Conservation (phyloP, 2,329 filamentous ascomycete species). For the Neocucurbitaria cava region DNA sequence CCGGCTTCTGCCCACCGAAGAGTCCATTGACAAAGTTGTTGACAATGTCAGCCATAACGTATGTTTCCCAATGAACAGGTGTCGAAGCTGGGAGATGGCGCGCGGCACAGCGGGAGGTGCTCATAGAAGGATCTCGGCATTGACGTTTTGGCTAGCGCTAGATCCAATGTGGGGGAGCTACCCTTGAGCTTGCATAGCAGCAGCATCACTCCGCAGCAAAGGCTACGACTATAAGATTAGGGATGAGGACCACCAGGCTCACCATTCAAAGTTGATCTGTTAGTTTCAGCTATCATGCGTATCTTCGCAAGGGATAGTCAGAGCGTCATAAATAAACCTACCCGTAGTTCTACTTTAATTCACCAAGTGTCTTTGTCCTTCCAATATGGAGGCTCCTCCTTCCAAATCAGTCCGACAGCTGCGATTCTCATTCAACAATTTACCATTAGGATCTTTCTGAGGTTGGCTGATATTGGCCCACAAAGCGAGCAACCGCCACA, state of each 20-base stretch:
- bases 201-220: neutral
- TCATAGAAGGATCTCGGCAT: slow-evolving; percentile 28
- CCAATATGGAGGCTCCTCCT: neutral
- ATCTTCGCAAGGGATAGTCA: neutral
- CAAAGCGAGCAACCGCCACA: neutral
- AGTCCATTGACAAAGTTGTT: slow-evolving; percentile 73
- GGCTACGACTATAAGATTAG: neutral
- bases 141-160: slow-evolving; percentile 37
- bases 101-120: slow-evolving; percentile 21
- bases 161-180: slow-evolving; percentile 25
- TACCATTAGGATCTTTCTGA: neutral
- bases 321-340: neutral
- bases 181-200: slow-evolving; percentile 1
- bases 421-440: neutral
- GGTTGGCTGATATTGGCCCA: neutral
- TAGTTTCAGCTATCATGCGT: neutral
- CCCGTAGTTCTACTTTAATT: neutral
- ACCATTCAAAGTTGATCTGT: neutral
- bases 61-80: slow-evolving; percentile 26
- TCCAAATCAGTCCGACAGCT: neutral
- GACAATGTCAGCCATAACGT: slow-evolving; percentile 60
- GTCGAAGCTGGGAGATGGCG: slow-evolving; percentile 24
- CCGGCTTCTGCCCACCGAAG: slow-evolving; percentile 72
- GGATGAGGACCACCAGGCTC: neutral
- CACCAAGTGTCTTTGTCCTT: neutral